Base-by-base conservation (phyloP, 306 rosid species). In the Prunus campanulata region DNA sequence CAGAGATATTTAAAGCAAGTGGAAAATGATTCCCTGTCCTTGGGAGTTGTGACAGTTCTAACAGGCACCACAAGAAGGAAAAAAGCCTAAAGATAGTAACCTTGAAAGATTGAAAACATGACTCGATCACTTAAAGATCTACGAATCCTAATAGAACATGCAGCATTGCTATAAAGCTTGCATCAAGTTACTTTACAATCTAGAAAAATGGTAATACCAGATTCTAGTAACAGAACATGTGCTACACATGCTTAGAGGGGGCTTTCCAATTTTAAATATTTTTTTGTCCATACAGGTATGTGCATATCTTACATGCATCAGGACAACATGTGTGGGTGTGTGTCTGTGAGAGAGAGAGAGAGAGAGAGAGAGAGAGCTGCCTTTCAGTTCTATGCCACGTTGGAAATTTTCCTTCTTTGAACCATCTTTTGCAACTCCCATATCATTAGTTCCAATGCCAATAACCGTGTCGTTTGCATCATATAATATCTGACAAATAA, bases 401-500 rank as follows among this genome's bases (percentile, higher is more conserved):
- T 94, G 97, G 82, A 89, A 94, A 82, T 55, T 94, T 48, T 89
- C 96, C 91, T 92, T 94, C 91, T 85, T 89, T 18, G 92, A 92
- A 77, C 96, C 96, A 80, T 92, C 97, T 87, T 92, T 94, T 69
- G 95, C 81, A 68, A 92, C 76, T 81, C 98, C 98, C 98, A 94
- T 87, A 74, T 94, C 96, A 86, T 94, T 94, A 67, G 98, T 94
- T 81, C 87, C 91, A 84, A 94, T 82, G 50, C 98, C 98, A 50
- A 88, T 75, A 80, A 92, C 98, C 71, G 74, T 78, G 82, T 84
- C 65, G 47, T 88, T 80, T 71, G 84, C 75, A 72, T 94, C 95
- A 74, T 89, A 94, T 79, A 94, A 85, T 80, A 94, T 75, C 98
- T 94, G 95, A 25, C 48, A 65, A 81, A 59, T 27, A 77, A 78